Evolutionary conservation across 2,329 filamentous ascomycete genomes (phyloP).

Genomic region (Verticillium nonalfalfae): DNA sequence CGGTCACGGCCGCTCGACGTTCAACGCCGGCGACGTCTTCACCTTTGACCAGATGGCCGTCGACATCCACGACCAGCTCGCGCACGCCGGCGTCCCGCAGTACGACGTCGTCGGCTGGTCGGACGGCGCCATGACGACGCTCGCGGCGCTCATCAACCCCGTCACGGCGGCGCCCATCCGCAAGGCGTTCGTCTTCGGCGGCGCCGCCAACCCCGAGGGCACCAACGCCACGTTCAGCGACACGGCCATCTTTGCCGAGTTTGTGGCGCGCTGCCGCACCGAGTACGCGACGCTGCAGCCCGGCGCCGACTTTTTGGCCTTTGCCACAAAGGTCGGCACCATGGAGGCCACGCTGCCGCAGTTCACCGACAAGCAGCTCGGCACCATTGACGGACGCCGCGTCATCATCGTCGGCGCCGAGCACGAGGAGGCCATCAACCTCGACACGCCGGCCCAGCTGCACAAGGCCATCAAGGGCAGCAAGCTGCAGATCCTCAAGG

Average conservation of each 20-base stretch:
- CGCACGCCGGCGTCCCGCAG: constrained; percentile 17
- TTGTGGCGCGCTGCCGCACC: constrained; percentile 24
- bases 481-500: constrained; percentile 23
- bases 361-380: constrained; percentile 20
- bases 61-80: constrained; percentile 26
- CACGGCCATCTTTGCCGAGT: constrained; percentile 13
- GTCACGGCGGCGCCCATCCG: constrained; percentile 22
- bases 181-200: constrained; percentile 33
- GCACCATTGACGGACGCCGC: constrained; percentile 18
- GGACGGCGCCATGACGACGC: constrained; percentile 30
- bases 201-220: constrained; percentile 21
- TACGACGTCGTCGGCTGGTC: constrained; percentile 33
- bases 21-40: constrained; percentile 24
- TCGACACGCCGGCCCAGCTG: constrained; percentile 25
- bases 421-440: constrained; percentile 32
- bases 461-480: constrained; percentile 29
- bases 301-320: constrained; percentile 25
- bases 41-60: constrained; percentile 29
- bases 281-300: constrained; percentile 31
- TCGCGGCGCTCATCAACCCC: constrained; percentile 26
- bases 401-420: constrained; percentile 22
- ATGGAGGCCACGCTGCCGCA: constrained; percentile 29
- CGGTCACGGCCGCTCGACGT: constrained; percentile 33
- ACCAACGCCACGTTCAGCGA: constrained; percentile 26
- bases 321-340: constrained; percentile 26